Base-by-base conservation (phyloP, 2,329 filamentous ascomycete genomes). In the Sporothrix mexicana region DNA sequence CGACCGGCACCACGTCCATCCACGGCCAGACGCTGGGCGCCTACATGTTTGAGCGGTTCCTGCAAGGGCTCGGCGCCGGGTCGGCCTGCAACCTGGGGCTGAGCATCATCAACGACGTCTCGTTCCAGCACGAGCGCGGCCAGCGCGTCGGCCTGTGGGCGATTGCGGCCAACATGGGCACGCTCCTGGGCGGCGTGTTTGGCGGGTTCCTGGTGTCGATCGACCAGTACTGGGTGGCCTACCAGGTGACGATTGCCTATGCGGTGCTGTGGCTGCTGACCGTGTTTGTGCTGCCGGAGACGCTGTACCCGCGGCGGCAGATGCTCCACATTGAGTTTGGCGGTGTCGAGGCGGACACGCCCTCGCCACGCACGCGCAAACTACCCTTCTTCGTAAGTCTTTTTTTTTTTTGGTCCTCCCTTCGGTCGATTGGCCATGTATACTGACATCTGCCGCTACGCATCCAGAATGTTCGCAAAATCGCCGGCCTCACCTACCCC, bases 11-110 rank as follows among this genome's bases (percentile, higher is more conserved):
- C 68, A 80, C 80, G 41, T 79, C 80, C 10, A 75, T 80, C 6
- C 64, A 23, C 43, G 78, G 80, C 17, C 75, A 79, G 5, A 77
- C 78, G 41, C 87, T 87, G 76, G 75, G 78, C 1, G 83, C 83
- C 0, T 89, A 89, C 77, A 87, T 89, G 85, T 84, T 85, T n/a
- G 86, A 85, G 1, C 80, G 88, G 2, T 88, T 89, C 76, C 87
- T 89, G 76, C 87, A 89, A 76, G 87, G 87, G 0, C 80, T 89
- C 10, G 87, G 87, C 0, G 85, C 86, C 15, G 83, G 84, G 57
- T 87, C 87, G 4, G 86, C 84, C 1, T 82, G 85, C 4, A 88
- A 85, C 1, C 85, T 89, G 13, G 87, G 87, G 0, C 81, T 89
- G 77, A 85, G 85, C 36, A 82, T 88, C 74, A 82, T 88, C 73